These are phyloP conservation scores for Teunomyces barrocoloradensis DNA, from an alignment of 805 yeast species.

Conservation along the genomic window DNA sequence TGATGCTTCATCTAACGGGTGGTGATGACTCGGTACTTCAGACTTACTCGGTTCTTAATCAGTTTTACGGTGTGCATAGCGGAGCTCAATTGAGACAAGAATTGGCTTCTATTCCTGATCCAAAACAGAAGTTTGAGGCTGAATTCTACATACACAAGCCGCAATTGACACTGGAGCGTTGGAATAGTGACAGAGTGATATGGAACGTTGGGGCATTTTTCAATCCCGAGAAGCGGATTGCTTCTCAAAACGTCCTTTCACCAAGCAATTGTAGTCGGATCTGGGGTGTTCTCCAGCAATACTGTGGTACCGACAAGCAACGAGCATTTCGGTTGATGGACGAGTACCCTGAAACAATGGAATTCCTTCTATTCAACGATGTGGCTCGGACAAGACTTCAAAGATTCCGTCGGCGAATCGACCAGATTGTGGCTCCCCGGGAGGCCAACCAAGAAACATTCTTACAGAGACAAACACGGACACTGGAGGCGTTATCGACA, in stretches of 20 bases:
- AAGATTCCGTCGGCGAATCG: conserved; percentile 23
- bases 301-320: conserved; percentile 15
- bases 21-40: conserved; percentile 9
- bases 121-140: conserved; percentile 10
- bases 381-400: conserved; percentile 16
- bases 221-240: conserved; percentile 26
- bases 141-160: conserved; percentile 9
- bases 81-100: conserved; percentile 12
- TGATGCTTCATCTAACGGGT: conserved; percentile 17
- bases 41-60: conserved; percentile 22
- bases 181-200: conserved; percentile 4
- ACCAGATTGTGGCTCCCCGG: conserved; percentile 16
- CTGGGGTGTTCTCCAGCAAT: conserved; percentile 15
- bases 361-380: conserved; percentile 22
- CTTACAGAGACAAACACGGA: conserved; percentile 20
- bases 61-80: conserved; percentile 23
- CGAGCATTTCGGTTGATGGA: conserved; percentile 30
- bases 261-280: conserved; percentile 17
- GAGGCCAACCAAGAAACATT: conserved; percentile 17
- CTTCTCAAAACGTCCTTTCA: conserved; percentile 20
- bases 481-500: conserved; percentile 20
- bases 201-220: conserved; percentile 20
- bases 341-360: conserved; percentile 32
- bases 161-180: conserved; percentile 3
- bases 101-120: conserved; percentile 11